Evolutionary conservation across 192 early-diverging fungal species (phyloP).

Genomic region (Diversispora epigaea): DNA sequence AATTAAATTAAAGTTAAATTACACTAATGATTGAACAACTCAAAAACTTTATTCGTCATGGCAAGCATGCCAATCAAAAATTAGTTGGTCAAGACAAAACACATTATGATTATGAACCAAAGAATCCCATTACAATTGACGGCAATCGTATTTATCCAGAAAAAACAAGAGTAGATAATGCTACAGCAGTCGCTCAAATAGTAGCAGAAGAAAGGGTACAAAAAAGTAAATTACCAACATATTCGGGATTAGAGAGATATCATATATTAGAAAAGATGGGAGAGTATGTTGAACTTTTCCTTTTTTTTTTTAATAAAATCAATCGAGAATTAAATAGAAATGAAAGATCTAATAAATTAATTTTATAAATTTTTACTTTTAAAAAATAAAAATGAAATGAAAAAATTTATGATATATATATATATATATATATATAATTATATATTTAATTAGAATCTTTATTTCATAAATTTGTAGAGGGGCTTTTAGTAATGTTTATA

Average conservation of each 20-base stretch:
- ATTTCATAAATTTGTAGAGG: slow-evolving; percentile 54
- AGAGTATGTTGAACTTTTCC: slow-evolving; percentile 58
- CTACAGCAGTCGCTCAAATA: slow-evolving; percentile 44
- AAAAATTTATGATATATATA: neutral
- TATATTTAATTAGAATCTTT: neutral
- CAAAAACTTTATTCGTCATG: slow-evolving; percentile 51
- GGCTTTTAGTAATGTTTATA: slow-evolving; percentile 84
- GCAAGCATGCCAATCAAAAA: slow-evolving; percentile 41
- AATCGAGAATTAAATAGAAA: neutral
- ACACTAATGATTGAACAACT: slow-evolving; percentile 45
- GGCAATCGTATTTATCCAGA: neutral
- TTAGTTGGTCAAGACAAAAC: slow-evolving; percentile 25
- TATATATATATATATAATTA: neutral
- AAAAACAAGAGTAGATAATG: slow-evolving; percentile 24
- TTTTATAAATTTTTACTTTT: neutral
- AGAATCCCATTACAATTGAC: neutral
- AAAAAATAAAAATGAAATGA: neutral
- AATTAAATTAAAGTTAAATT: neutral
- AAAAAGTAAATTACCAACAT: slow-evolving; percentile 52
- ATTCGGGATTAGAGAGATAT: slow-evolving; percentile 61
- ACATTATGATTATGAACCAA: slow-evolving; percentile 11
- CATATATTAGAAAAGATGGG: slow-evolving; percentile 64
- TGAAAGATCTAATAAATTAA: neutral
- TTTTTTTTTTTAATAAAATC: neutral
- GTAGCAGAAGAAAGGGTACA: slow-evolving; percentile 53